Base-by-base conservation (phyloP, 2,329 filamentous ascomycete genomes). In the Pseudopithomyces maydicus region DNA sequence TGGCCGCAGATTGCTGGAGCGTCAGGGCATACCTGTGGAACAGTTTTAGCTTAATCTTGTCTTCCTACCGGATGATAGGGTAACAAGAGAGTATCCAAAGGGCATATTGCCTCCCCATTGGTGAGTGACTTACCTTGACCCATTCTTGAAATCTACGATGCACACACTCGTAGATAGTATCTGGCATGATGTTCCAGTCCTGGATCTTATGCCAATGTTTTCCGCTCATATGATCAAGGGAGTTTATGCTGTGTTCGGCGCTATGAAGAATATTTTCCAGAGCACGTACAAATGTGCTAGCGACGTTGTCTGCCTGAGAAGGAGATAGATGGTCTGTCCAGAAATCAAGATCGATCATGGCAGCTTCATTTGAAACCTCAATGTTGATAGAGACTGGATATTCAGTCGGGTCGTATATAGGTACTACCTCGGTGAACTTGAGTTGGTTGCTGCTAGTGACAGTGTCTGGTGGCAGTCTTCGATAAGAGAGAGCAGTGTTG, bases 401-500 rank as follows among this genome's bases (percentile, higher is more conserved):
- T 62, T 82, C 80, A 1, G 80, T 80, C 0, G 80, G 80, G 52
- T 82, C 80, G 54, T 82, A 72, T 14, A 72, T 72, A 0, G 71
- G 70, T 1, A 58, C 58, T 60, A 66, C 49, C 48, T 80, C 77
- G 1, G 72, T 61, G 38, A 81, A 74, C n/a, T 69, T 63, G 1
- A 81, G 72, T 2, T 66, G 63, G 19, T 63, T 52, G 19, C 64
- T 68, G 15, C 65, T 59, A 1, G 56, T 52, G 1, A 62, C 56
- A 10, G 66, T 59, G 14, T 69, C 66, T 0, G 73, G 64, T 0
- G 79, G 76, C 1, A 80, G 70, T 29, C 74, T 77, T 12, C 79
- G 74, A 59, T 81, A 82, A 1, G 80, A 82, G 1, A 82, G 65
- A 17, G 79, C 79, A 11, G 80, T 81, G 52, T 82, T 81, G 68